Conservation (phyloP, 768 basidiomycete genomes). For the Pulveroboletus sp. region DNA sequence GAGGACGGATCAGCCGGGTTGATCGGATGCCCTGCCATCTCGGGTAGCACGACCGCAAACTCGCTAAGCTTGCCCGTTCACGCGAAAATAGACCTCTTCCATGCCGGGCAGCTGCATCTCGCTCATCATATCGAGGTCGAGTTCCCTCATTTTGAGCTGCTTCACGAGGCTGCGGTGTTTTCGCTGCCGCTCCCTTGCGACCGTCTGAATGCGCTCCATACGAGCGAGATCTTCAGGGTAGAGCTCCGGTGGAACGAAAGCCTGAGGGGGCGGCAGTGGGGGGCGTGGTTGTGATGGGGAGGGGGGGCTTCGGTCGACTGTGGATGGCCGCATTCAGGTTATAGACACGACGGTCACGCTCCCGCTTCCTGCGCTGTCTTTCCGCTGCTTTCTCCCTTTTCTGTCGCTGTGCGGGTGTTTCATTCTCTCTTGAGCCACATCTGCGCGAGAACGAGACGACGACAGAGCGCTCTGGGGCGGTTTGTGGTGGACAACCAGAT, state of each 20-base stretch:
- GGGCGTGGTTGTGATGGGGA: conserved; percentile 33
- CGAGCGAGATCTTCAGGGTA: conserved; percentile 64
- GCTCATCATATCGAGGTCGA: conserved; percentile 80
- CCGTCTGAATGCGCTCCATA: conserved; percentile 67
- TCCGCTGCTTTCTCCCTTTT: conserved; percentile 88
- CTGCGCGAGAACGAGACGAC: conserved; percentile 42
- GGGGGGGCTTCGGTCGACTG: conserved; percentile 32
- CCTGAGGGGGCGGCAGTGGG: conserved; percentile 22
- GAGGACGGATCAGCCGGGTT: conserved; percentile 55
- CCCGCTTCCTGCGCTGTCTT: conserved; percentile 78
- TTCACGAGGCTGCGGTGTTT: conserved; percentile 80
- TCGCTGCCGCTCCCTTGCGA: conserved; percentile 76
- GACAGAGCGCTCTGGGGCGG: conserved; percentile 31
- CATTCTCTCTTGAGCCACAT: conserved; percentile 60
- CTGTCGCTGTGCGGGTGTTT: conserved; percentile 65
- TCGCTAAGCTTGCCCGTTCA: conserved; percentile 43
- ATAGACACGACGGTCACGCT: conserved; percentile 53
- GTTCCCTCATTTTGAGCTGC: conserved; percentile 74
- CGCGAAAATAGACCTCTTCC: conserved; percentile 65
- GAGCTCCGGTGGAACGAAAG: conserved; percentile 35
- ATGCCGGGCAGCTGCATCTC: conserved; percentile 60
- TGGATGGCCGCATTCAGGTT: conserved; percentile 38
- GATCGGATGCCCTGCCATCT: conserved; percentile 31
- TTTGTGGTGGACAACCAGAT: conserved; percentile 32
- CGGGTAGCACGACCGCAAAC: conserved; percentile 37